Base-by-base conservation (phyloP, 2,329 filamentous ascomycete genomes). In the Gnomoniopsis smithogilvyi region DNA sequence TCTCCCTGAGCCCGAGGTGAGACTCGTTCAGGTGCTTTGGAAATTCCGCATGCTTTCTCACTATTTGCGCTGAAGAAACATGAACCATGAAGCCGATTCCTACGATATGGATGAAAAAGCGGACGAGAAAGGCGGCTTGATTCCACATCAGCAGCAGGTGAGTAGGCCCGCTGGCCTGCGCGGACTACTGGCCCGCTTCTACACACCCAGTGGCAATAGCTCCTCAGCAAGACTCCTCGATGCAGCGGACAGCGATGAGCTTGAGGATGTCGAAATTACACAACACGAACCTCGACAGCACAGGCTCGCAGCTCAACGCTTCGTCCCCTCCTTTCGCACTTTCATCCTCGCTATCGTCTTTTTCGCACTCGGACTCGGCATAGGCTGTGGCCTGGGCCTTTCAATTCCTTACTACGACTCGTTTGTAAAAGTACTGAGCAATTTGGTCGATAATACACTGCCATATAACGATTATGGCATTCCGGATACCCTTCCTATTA, bases 381-480 rank as follows among this genome's bases (percentile, higher is more conserved):
- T 62, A 8, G 60, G 60, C 26, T 56, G 60, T 38, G 57, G 60
- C 1, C 57, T 62, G 10, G 60, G 60, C 38, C 45, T 47, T 11
- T 14, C 45, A 6, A 19, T 62, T 11, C 60, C 60, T 10, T 62
- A 62, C 50, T 57, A 62, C 33, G 46, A 54, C 50, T 54, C 60
- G 0, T 48, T 60, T 24, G 45, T 58, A 1, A 22, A 51, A 11
- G 14, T 22, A 17, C 51, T 60, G 17, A 36, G 15, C 45, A 43
- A 49, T 4, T 45, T 49, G n/a, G 22, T 38, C 11, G 34, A 19
- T 21, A 12, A 17, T 6, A 45, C 12, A 21, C 34, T 36, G 48
- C 61, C 67, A 22, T 65, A 56, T 58, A 59, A 53, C 38, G 60
- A 64, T 21, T 65, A 68, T 47, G 67, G 64, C 12, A 53, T 69